phyloP scores from a whole-genome alignment of 192 early-diverging fungal species.

The Backusella australiensis region DNA sequence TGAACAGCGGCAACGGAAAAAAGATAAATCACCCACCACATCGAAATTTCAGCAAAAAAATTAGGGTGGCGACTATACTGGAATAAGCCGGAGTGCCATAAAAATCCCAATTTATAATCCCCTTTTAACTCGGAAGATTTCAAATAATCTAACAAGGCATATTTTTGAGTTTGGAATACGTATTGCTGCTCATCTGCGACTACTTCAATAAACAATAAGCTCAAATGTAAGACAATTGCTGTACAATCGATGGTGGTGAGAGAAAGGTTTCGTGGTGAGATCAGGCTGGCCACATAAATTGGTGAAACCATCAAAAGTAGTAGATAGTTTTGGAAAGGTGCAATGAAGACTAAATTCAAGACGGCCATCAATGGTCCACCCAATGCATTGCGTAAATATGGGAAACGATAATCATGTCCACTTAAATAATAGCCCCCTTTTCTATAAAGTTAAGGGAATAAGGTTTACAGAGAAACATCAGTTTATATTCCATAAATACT shows the following conservation, averaged over 20 bases:
- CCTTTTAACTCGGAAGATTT: conserved; percentile 29
- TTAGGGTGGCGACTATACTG: conserved; percentile 79
- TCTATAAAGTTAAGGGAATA: conserved; percentile 24
- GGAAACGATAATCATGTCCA: conserved; percentile 81
- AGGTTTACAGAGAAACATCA: background rate
- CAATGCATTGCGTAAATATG: conserved; percentile 34
- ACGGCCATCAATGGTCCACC: conserved; percentile 55
- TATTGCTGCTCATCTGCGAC: conserved; percentile 85
- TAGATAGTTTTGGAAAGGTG: conserved; percentile 70
- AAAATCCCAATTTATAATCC: conserved; percentile 65
- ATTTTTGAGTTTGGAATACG: conserved; percentile 59
- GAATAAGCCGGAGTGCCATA: conserved; percentile 67
- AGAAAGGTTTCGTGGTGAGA: background rate
- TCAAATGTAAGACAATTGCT: conserved; percentile 41
- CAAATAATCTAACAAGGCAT: conserved; percentile 37
- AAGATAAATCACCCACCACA: conserved; percentile 65
- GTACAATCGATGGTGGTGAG: conserved; percentile 48
- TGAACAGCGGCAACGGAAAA: conserved; percentile 51
- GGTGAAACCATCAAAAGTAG: conserved; percentile 59
- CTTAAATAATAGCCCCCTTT: conserved; percentile 71
- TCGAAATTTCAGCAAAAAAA: conserved; percentile 74
- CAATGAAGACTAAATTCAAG: conserved; percentile 73
- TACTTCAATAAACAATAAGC: conserved; percentile 57
- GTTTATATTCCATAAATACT: background rate
- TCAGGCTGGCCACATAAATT: conserved; percentile 39